Base-by-base conservation (phyloP, 2,329 filamentous ascomycete species). In the Thelonectria rubi region DNA sequence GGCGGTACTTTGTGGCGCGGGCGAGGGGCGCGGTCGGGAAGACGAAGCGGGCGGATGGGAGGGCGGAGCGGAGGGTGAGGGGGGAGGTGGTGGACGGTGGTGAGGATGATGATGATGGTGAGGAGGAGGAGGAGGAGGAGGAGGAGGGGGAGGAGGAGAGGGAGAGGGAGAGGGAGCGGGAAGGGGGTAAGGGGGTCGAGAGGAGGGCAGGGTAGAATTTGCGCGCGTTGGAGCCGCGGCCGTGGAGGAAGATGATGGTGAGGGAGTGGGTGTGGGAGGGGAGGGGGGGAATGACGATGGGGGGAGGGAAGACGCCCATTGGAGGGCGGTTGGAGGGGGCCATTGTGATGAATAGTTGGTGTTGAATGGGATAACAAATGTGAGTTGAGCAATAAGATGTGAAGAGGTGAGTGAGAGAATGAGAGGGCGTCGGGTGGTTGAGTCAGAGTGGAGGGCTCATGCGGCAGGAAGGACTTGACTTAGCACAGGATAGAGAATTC, bases 171-270 rank as follows among this genome's bases (percentile, higher is more conserved):
- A 7, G 39, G 42, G 42, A 5, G 2, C n/a, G 26, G 43, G n/a
- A 1, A 39, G 17, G 17, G 55, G 37, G 24, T 24, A 24, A 24
- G 14, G 48, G 51, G 4, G 68, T 65, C 5, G 73, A 60, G 5
- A 84, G 74, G 3, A 85, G 68, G 1, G 74, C 72, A 0, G 72
- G 64, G 11, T 74, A 76, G 50, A 84, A 85, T 32, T 74, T 76
- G 6, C 68, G 40, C 1, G 76, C 79, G 52, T 71, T 78, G 40
- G 73, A 78, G n/a, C 82, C 82, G 8, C 81, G 80, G 37, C 82
- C 82, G 60, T 85, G 82, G 5, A 85, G 78, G 54, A 84, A 69
- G 60, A 85, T 76, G 57, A 84, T 65, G 24, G 81, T 83, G 54
- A 79, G 72, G n/a, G 65, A 73, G 65, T 84, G 82, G 1, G 69